Conservation (phyloP, 148 eudicot genomes). For the Fagopyrum homotropicum region DNA sequence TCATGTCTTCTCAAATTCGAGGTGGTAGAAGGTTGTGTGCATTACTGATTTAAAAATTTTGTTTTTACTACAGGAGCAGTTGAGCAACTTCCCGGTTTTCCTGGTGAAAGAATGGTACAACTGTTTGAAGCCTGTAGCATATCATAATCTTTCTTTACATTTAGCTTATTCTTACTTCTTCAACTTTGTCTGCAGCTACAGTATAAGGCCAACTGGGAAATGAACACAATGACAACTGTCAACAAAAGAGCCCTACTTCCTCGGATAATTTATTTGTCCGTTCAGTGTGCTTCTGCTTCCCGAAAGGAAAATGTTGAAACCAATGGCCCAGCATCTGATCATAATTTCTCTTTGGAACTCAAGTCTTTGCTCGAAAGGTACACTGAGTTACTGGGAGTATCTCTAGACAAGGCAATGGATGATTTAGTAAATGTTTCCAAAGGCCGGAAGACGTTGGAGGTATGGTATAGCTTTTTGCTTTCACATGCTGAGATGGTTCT, state of each 20-base stretch:
- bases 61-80: constrained; percentile 59
- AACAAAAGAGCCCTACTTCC: constrained; percentile 78
- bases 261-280: constrained; percentile 70
- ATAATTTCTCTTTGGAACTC: constrained; percentile 44
- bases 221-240: constrained; percentile 32
- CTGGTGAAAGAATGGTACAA: constrained; percentile 50
- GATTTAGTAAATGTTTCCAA: constrained; percentile 47
- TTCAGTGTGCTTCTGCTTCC: constrained; percentile 69
- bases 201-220: constrained; percentile 44
- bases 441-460: constrained; percentile 51
- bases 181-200: constrained; percentile 30
- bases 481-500: not conserved
- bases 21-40: not conserved
- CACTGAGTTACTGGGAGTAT: constrained; percentile 51
- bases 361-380: constrained; percentile 68
- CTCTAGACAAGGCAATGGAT: constrained; percentile 65
- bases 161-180: not conserved
- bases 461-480: constrained; percentile 19
- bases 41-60: constrained; percentile 6
- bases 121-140: not conserved
- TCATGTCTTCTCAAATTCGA: not conserved
- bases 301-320: constrained; percentile 44
- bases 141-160: not conserved
- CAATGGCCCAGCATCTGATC: constrained; percentile 52
- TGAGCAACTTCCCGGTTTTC: constrained; percentile 58